Percentiles rank a stretch among this genome's conserved stretches.
Conservation (phyloP, 192 early-diverging fungal species). For the Coemansia sp. region DNA sequence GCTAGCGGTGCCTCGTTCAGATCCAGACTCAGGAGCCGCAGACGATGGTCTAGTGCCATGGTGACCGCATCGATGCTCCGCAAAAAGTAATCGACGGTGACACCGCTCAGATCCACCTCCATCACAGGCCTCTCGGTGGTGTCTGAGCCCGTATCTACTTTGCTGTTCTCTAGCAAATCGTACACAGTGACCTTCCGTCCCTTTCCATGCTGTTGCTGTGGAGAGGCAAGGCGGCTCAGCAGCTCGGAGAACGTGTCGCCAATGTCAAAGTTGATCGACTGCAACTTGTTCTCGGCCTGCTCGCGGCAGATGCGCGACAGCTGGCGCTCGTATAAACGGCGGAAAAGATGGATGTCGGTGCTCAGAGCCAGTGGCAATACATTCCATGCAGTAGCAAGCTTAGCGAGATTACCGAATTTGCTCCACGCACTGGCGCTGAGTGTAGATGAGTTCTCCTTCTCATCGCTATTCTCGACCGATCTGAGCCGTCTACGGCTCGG, state of each 20-base stretch:
- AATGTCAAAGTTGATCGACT: constrained; percentile 44
- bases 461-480: constrained; percentile 15
- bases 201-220: constrained; percentile 12
- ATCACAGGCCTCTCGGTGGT: constrained; percentile 17
- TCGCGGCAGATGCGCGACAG: constrained; percentile 42
- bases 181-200: constrained; percentile 35
- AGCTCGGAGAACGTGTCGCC: constrained; percentile 45
- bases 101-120: constrained; percentile 26
- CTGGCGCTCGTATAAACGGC: constrained; percentile 40
- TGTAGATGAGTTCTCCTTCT: neutral
- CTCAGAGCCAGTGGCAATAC: constrained; percentile 39
- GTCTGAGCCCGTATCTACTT: constrained; percentile 12
- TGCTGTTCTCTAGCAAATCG: constrained; percentile 43
- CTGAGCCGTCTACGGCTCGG: constrained; percentile 34
- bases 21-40: constrained; percentile 29
- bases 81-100: constrained; percentile 36
- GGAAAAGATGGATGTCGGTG: constrained; percentile 31
- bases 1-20: constrained; percentile 24
- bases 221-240: constrained; percentile 15
- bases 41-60: constrained; percentile 41
- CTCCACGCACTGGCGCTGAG: neutral
- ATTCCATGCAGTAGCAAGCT: constrained; percentile 41
- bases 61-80: constrained; percentile 45
- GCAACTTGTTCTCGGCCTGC: constrained; percentile 47
- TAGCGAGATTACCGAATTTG: constrained; percentile 15